These are phyloP conservation scores for Dactylellina parvicollis DNA, from an alignment of 2,329 filamentous ascomycete genomes.

Conservation along the genomic window DNA sequence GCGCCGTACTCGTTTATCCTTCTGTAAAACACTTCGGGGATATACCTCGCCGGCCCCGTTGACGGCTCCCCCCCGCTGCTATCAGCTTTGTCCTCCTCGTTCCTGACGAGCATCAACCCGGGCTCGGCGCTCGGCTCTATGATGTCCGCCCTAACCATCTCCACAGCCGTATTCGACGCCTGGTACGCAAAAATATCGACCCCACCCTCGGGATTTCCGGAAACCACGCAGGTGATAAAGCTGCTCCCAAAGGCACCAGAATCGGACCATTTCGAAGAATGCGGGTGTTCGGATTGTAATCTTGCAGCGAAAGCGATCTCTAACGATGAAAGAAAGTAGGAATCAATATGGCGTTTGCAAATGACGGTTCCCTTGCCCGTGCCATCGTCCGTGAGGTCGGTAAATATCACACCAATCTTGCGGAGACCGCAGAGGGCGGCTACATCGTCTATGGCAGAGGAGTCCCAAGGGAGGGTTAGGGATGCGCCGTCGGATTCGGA, in stretches of 20 bases:
- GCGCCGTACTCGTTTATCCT: constrained; percentile 95
- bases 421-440: constrained; percentile 85
- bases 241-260: constrained; percentile 93
- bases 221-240: constrained; percentile 95
- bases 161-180: constrained; percentile 91
- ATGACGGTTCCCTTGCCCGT: constrained; percentile 84
- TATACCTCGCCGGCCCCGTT: constrained; percentile 76
- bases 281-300: constrained; percentile 86
- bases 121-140: constrained; percentile 95
- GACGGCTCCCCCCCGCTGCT: constrained; percentile 65
- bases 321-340: constrained; percentile 90
- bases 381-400: constrained; percentile 85
- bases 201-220: constrained; percentile 87
- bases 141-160: constrained; percentile 96
- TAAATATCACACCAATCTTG: constrained; percentile 92
- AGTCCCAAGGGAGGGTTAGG: constrained; percentile 79
- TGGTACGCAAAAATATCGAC: constrained; percentile 93
- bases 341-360: constrained; percentile 95
- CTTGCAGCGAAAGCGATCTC: constrained; percentile 90
- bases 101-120: constrained; percentile 90
- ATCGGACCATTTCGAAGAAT: constrained; percentile 95
- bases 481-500: constrained; percentile 90
- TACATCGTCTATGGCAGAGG: constrained; percentile 83
- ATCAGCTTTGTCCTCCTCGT: constrained; percentile 84
- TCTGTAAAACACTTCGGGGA: constrained; percentile 96